Conservation (phyloP, 345 rosid genomes). For the Lagerstroemia speciosa region DNA sequence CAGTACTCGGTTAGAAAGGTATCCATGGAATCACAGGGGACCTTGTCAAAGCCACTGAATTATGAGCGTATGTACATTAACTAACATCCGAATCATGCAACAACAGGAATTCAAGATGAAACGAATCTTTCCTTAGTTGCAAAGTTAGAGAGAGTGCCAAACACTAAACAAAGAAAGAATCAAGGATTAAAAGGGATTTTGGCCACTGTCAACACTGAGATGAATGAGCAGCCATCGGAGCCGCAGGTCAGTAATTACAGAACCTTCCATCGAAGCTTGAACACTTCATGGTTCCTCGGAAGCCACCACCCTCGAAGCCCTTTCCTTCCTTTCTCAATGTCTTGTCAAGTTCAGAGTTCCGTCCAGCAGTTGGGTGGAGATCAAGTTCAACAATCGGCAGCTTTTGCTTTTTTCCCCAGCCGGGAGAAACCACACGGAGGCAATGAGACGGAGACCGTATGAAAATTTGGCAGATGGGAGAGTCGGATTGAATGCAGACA, state of each 20-base stretch:
- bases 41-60: not conserved
- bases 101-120: not conserved
- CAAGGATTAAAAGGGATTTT: not conserved
- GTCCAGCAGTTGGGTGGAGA: not conserved
- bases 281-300: not conserved
- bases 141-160: not conserved
- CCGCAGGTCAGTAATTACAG: constrained; percentile 13
- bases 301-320: not conserved
- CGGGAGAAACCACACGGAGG: not conserved
- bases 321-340: not conserved
- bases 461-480: not conserved
- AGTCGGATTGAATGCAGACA: not conserved
- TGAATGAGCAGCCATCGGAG: not conserved
- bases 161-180: not conserved
- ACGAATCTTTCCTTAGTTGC: not conserved
- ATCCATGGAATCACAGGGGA: not conserved
- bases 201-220: not conserved
- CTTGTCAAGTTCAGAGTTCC: not conserved
- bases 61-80: not conserved
- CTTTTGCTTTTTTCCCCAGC: not conserved
- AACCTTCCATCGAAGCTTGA: not conserved
- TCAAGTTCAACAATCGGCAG: not conserved
- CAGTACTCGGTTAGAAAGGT: too few relatives aligned
- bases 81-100: not conserved
- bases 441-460: not conserved